These are phyloP conservation scores for Tetrahymena elliotti DNA, from an alignment of 73 alveolate species.

Conservation along the genomic window DNA sequence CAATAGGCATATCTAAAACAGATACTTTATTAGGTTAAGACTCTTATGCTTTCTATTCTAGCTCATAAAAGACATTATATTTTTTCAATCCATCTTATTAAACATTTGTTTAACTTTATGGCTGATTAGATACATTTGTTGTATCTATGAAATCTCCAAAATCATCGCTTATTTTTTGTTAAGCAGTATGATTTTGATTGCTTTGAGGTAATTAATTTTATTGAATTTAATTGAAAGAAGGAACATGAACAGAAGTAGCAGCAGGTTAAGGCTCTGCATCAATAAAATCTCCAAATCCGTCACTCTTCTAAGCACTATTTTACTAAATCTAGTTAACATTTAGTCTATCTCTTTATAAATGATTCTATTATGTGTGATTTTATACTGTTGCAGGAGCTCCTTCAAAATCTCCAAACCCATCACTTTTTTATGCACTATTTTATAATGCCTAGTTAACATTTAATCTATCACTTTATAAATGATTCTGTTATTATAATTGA, in stretches of 20 bases:
- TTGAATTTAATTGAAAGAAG: background rate
- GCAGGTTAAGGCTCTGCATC: background rate
- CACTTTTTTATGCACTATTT: background rate
- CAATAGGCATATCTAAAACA: background rate
- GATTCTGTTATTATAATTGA: no score
- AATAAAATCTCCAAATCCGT: background rate
- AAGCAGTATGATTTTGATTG: background rate
- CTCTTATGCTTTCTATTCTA: background rate
- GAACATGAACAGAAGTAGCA: background rate
- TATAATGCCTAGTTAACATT: background rate
- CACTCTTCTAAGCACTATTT: background rate
- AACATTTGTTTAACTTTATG: background rate
- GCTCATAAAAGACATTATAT: background rate
- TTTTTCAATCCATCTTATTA: background rate
- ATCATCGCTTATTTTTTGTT: background rate
- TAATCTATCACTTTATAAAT: background rate
- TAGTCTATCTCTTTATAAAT: no score
- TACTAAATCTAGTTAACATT: background rate
- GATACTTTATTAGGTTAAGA: background rate
- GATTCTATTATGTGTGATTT: no score
- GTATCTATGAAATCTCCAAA: background rate
- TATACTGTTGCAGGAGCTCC: background rate
- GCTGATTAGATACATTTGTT: background rate
- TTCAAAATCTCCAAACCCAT: background rate
- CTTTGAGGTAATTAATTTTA: background rate